Percentiles rank a stretch among this genome's conserved stretches.
These are phyloP conservation scores for Leishmania martiniquensis DNA, from an alignment of 208 protist species.

Conservation along the genomic window DNA sequence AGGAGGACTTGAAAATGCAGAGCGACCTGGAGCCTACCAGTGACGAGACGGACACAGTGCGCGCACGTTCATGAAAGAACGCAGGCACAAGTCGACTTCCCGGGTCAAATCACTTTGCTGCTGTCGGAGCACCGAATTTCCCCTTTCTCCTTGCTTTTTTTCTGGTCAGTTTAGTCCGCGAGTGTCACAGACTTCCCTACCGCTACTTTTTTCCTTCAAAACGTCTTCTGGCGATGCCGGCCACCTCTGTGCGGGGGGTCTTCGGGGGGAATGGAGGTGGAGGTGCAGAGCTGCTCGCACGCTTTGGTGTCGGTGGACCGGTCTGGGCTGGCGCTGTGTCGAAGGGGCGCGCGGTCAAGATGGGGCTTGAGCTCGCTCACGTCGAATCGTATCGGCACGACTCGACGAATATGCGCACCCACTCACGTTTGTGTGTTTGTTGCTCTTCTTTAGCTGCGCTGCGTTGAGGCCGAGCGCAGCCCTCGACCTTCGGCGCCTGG, in stretches of 20 bases:
- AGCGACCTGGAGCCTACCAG: conserved; percentile 13
- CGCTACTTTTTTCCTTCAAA: neutral
- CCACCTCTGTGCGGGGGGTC: too few species aligned
- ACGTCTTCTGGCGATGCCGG: neutral
- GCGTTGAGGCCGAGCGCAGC: neutral
- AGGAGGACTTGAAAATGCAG: conserved; percentile 13
- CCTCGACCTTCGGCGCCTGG: neutral
- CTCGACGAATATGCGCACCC: neutral
- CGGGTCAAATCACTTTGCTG: neutral
- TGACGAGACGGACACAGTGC: neutral
- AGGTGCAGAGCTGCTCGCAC: too few species aligned
- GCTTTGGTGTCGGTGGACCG: neutral
- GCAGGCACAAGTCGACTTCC: neutral
- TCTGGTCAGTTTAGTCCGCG: neutral
- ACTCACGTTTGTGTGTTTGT: neutral
- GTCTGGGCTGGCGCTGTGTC: neutral
- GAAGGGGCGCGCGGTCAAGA: neutral
- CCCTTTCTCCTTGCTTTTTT: neutral
- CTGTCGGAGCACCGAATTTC: neutral
- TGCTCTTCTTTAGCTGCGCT: neutral
- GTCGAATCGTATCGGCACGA: neutral
- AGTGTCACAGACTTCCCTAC: neutral
- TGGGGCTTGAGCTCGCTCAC: neutral
- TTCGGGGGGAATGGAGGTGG: too few species aligned
- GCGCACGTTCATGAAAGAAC: neutral